Base-by-base conservation (phyloP, 2,329 filamentous ascomycete genomes). In the Fusarium liriodendri region DNA sequence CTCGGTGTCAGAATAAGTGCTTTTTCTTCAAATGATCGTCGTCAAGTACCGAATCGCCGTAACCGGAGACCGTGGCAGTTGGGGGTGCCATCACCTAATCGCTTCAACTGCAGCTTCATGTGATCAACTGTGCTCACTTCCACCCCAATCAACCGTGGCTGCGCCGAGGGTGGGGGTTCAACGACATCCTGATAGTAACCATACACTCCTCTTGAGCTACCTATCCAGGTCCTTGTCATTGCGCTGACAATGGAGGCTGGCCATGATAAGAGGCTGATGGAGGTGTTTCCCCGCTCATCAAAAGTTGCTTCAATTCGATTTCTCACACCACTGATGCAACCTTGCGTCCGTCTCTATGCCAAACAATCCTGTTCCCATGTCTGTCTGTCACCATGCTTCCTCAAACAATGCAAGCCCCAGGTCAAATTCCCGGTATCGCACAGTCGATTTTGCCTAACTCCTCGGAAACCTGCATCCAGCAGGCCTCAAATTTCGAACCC, bases 101-200 rank as follows among this genome's bases (percentile, higher is more conserved):
- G 32, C 33, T 33, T 55, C 32, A 33, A 65, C 25, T 70, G 47
- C 35, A 35, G 37, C 52, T 58, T 70, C 60, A 62, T 64, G 64
- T 63, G 64, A 71, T 69, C 67, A 66, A 38, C 47, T 59, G 67
- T 67, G 59, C 70, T 69, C 52, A 52, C 67, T 73, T 74, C 68
- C 67, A 62, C 65, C 40, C 59, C 22, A 40, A 68, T 60, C 42
- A 52, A 58, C 50, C 40, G 75, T 77, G 72, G 73, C 76, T 74
- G 65, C 40, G 52, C 54, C 55, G 25, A 59, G 42, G 38, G 69
- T 76, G 71, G 76, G 76, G 73, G 68, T 38, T 66, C 67, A 52
- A 9, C 69, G 64, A 64, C 29, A 45, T 42, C 50, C 20, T 62
- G 47, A 65, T 52, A 32, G 47, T 65, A 66, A 62, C 38, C 18